These are phyloP conservation scores for Lathyrus sativus DNA, from an alignment of 306 rosid genomes.

Conservation along the genomic window DNA sequence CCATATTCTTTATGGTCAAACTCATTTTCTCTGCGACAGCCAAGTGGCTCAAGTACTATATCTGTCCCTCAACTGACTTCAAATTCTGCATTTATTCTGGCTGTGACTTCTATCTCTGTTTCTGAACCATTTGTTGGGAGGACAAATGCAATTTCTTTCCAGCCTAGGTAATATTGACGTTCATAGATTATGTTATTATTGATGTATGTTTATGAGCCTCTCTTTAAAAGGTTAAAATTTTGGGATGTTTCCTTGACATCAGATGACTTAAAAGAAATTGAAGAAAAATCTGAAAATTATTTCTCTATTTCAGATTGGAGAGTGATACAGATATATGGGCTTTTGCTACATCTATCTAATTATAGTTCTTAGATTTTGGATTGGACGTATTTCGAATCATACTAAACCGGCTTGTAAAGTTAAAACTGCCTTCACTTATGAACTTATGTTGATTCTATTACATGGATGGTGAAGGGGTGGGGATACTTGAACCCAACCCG, in stretches of 20 bases:
- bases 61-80: constrained; percentile 70
- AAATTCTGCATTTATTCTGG: constrained; percentile 71
- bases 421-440: no score
- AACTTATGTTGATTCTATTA: no score
- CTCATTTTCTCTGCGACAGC: constrained; percentile 77
- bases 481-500: no score
- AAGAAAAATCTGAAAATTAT: neutral
- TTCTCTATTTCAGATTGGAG: constrained; percentile 2
- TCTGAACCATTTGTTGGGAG: constrained; percentile 74
- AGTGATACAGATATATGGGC: constrained; percentile 5
- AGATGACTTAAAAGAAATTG: neutral
- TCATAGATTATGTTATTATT: constrained; percentile 23
- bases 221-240: constrained; percentile 4
- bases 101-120: constrained; percentile 71
- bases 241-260: constrained; percentile 15
- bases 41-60: constrained; percentile 85
- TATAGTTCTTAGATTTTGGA: neutral
- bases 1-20: constrained; percentile 68
- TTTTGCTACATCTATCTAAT: constrained; percentile 1
- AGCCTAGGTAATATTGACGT: constrained; percentile 70
- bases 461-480: no score
- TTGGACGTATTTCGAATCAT: no score
- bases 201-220: constrained; percentile 7
- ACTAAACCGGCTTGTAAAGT: no score
- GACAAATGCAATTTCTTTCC: constrained; percentile 80